Evolutionary conservation across 306 rosid genomes (phyloP).

Genomic region (Lathyrus aphaca): DNA sequence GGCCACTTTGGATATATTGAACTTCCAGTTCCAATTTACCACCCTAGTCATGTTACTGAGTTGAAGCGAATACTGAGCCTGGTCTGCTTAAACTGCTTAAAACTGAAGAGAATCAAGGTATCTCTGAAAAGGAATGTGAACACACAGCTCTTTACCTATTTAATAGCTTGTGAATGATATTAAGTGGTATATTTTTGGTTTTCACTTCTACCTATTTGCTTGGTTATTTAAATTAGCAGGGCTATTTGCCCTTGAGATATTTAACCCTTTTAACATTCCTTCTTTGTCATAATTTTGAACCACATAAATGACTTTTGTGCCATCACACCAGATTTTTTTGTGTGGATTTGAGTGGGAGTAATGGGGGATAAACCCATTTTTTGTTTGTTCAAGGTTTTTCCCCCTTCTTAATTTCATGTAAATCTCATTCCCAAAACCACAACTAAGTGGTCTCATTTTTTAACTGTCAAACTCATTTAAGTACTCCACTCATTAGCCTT

Average conservation of each 20-base stretch:
- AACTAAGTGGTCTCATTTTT: conserved; percentile 3
- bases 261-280: neutral
- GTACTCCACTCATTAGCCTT: neutral
- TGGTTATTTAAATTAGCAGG: neutral
- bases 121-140: conserved; percentile 24
- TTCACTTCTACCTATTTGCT: neutral
- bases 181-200: neutral
- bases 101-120: conserved; percentile 80
- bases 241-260: conserved; percentile 7
- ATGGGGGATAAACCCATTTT: conserved; percentile 5
- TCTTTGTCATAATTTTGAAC: conserved; percentile 13
- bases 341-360: neutral
- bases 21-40: conserved; percentile 82
- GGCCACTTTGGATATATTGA: conserved; percentile 94
- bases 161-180: neutral
- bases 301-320: neutral
- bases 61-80: conserved; percentile 69
- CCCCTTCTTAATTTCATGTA: neutral
- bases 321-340: neutral
- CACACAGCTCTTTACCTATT: conserved; percentile 8
- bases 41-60: conserved; percentile 82
- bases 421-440: neutral
- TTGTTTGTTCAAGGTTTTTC: neutral
- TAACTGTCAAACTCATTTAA: conserved; percentile 11
- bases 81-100: conserved; percentile 76